Evolutionary conservation across 2,329 filamentous ascomycete genomes (phyloP).

Genomic region (Didymella glomerata): DNA sequence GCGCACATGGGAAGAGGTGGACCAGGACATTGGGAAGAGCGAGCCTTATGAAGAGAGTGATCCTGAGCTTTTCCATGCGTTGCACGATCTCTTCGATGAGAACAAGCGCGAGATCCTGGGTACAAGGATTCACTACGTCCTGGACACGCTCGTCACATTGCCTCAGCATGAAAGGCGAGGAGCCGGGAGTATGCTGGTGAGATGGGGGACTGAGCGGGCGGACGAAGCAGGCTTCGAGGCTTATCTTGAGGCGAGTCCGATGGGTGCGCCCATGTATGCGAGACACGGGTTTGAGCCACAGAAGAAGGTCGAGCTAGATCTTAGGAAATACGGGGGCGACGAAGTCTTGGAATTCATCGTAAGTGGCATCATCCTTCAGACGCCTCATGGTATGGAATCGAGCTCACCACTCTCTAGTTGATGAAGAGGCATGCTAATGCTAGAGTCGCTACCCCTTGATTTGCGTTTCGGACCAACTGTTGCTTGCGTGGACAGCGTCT

Average conservation of each 20-base stretch:
- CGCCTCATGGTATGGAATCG: neutral
- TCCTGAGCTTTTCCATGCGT: constrained; percentile 28
- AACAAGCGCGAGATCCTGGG: constrained; percentile 40
- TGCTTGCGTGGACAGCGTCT: no score
- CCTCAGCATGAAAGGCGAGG: constrained; percentile 43
- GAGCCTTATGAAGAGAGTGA: constrained; percentile 44
- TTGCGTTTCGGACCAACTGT: no score
- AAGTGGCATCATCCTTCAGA: constrained; percentile 16
- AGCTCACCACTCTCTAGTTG: constrained; percentile 21
- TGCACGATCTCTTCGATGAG: constrained; percentile 35
- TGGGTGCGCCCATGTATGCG: constrained; percentile 47
- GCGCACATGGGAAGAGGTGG: constrained; percentile 42
- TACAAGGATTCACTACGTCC: constrained; percentile 34
- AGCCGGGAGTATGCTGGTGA: constrained; percentile 44
- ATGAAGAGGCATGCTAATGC: constrained; percentile 28
- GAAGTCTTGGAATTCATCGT: constrained; percentile 42
- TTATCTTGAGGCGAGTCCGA: constrained; percentile 46
- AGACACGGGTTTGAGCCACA: constrained; percentile 43
- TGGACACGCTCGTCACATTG: constrained; percentile 46
- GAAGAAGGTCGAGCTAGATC: constrained; percentile 40
- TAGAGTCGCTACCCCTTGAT: constrained; percentile 13
- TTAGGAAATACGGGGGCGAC: constrained; percentile 41
- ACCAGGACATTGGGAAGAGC: constrained; percentile 29
- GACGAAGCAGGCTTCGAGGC: constrained; percentile 43
- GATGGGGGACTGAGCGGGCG: constrained; percentile 44